Evolutionary conservation across 2,329 filamentous ascomycete genomes (phyloP), one percentile per base, ranked within the genome.

Genomic region (Apiospora malaysiana): DNA sequence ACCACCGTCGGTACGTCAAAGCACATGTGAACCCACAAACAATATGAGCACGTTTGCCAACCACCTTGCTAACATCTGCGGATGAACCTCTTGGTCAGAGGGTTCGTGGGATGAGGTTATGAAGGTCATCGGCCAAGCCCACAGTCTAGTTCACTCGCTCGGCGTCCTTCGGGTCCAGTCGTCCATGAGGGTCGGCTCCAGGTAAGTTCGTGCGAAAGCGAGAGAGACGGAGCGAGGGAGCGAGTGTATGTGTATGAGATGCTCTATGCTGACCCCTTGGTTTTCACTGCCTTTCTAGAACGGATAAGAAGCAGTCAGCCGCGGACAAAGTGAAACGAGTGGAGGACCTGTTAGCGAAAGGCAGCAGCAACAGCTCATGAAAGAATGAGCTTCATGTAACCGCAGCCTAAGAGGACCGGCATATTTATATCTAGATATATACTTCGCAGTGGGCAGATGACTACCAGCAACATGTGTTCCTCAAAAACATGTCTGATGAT

Each of bases 51-150:
- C 16, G 27, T 70, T 47, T 43, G 67, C 69, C 27, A 32, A 21
- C 49, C n/a, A 32, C 16, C 21, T 7, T 63, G 56, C 56, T 63
- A 40, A 63, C 3, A 2, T 40, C 8, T 23, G n/a, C 25, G 49
- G 6, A 2, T 76, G 16, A 12, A 4, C 12, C 42, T 14, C 4
- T 45, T 4, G 16, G 2, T 16, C 14, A 97, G 95, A 98, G 84
- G 96, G 95, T 2, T 88, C 90, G 51, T 98, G 96, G 95, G 93
- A 97, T 74, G 89, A 93, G 43, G 94, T 97, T 71, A 94, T 97
- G 87, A 86, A 85, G 70, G 87, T 95, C 40, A 93, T 97, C 75
- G 94, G 94, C n/a, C 93, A 95, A 83, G 93, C 93, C 4, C 94
- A 97, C 83, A 87, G 88, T 0, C 84, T 94, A 66, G 89, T 97